phyloP scores from a whole-genome alignment of 2,329 filamentous ascomycete genomes.

The Endoconidiophora laricicola region DNA sequence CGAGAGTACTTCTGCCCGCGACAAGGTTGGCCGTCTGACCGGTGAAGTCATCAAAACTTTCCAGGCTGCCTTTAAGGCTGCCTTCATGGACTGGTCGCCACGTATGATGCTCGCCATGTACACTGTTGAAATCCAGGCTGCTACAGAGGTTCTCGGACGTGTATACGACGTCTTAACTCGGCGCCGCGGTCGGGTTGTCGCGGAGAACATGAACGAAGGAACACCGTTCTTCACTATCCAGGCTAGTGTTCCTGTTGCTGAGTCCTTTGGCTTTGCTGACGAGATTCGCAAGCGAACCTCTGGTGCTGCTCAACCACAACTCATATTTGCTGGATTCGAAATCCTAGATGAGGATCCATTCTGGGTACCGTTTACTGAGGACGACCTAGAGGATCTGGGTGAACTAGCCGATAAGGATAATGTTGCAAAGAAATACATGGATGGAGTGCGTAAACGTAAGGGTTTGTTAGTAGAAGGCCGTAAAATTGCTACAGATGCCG shows the following conservation, averaged over 20 bases:
- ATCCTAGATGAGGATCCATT: conserved; percentile 90
- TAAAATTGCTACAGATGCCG: conserved; percentile 65
- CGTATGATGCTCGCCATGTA: conserved; percentile 97
- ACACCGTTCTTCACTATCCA: conserved; percentile 93
- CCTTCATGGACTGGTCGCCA: conserved; percentile 89
- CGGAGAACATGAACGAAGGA: conserved; percentile 83
- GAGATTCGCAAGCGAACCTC: conserved; percentile 92
- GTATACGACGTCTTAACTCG: conserved; percentile 98
- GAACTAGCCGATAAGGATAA: conserved; percentile 90
- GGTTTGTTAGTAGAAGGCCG: conserved; percentile 69
- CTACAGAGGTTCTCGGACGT: conserved; percentile 82
- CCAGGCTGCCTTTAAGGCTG: conserved; percentile 65
- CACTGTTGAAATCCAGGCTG: conserved; percentile 90
- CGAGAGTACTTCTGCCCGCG: conserved; percentile 30
- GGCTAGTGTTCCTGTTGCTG: conserved; percentile 74
- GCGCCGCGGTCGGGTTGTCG: conserved; percentile 73
- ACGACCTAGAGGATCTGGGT: conserved; percentile 88
- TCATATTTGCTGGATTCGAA: conserved; percentile 87
- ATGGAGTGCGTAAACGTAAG: conserved; percentile 72
- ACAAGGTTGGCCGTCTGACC: conserved; percentile 55
- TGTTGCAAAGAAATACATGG: conserved; percentile 91
- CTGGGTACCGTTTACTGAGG: conserved; percentile 93
- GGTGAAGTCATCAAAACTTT: conserved; percentile 86
- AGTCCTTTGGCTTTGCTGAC: conserved; percentile 90
- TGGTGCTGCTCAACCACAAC: conserved; percentile 78